phyloP scores from a whole-genome alignment of 352 stramenopile genomes.

The Phytophthora constricta region DNA sequence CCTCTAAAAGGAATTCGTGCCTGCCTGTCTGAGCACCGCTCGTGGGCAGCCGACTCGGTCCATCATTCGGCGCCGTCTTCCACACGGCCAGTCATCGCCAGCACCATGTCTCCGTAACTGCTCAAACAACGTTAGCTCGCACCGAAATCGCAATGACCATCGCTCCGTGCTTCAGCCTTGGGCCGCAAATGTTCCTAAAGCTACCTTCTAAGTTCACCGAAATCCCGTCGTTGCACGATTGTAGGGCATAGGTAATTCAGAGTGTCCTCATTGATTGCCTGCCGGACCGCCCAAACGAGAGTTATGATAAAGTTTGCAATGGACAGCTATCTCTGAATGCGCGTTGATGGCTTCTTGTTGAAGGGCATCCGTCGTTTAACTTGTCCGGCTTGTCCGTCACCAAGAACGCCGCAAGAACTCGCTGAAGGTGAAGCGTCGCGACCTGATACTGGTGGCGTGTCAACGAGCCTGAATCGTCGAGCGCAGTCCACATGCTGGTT shows the following conservation, averaged over 20 bases:
- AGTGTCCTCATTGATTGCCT: too few relatives aligned
- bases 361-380: background rate
- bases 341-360: too few relatives aligned
- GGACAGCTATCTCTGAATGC: too few relatives aligned
- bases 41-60: slow-evolving; percentile 2
- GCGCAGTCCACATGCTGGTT: background rate
- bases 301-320: background rate
- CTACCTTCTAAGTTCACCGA: too few relatives aligned
- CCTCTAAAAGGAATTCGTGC: slow-evolving; percentile 14
- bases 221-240: too few relatives aligned
- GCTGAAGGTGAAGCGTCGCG: background rate
- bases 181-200: slow-evolving; percentile 1
- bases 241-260: too few relatives aligned
- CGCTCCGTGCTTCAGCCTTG: background rate
- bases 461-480: background rate
- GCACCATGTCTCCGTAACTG: background rate
- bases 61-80: slow-evolving; percentile 19
- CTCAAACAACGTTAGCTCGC: background rate
- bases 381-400: background rate
- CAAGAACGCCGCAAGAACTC: background rate
- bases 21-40: slow-evolving; percentile 13
- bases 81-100: slow-evolving; percentile 29
- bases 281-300: too few relatives aligned
- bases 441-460: background rate
- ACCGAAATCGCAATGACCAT: background rate